Conservation (phyloP, 352 stramenopile species). For the Phytophthora sp. region DNA sequence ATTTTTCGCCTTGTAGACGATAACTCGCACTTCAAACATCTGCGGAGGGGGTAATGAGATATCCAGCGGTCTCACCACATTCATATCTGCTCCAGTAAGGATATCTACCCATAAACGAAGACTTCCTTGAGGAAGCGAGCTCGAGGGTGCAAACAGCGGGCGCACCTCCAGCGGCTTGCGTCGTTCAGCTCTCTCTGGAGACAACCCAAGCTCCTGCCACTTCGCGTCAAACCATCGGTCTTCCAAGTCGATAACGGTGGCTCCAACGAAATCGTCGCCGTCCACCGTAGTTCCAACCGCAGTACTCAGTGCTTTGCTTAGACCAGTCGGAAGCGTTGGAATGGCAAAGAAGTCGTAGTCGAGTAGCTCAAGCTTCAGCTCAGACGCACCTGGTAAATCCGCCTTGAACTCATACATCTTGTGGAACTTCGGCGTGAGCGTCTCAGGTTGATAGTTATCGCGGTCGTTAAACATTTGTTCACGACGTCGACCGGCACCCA, state of each 20-base stretch:
- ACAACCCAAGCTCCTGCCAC: slow-evolving; percentile 79
- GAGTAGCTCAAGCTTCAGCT: slow-evolving; percentile 69
- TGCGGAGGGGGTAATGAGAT: slow-evolving; percentile 79
- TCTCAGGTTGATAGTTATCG: slow-evolving; percentile 78
- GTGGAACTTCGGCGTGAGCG: slow-evolving; percentile 89
- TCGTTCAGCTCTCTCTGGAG: slow-evolving; percentile 36
- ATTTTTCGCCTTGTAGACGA: slow-evolving; percentile 92
- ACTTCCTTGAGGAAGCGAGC: slow-evolving; percentile 68
- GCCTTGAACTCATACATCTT: slow-evolving; percentile 92
- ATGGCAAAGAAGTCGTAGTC: slow-evolving; percentile 83
- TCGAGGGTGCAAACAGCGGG: slow-evolving; percentile 75
- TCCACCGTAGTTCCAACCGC: slow-evolving; percentile 54
- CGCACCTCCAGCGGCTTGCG: slow-evolving; percentile 73
- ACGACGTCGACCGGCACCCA: slow-evolving; percentile 76
- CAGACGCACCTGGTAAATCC: slow-evolving; percentile 79
- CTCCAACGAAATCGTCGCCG: slow-evolving; percentile 91
- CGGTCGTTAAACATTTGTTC: slow-evolving; percentile 83
- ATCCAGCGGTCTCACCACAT: slow-evolving; percentile 71
- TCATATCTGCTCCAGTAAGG: slow-evolving; percentile 72
- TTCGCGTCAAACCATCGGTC: slow-evolving; percentile 91
- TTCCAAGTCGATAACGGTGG: slow-evolving; percentile 93
- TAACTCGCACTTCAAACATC: slow-evolving; percentile 91
- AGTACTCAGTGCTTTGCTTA: slow-evolving; percentile 57
- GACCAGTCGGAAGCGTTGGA: slow-evolving; percentile 50
- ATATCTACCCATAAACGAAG: slow-evolving; percentile 92